Base-by-base conservation (phyloP, 305 asterid genomes). In the Fraxinus platypoda region DNA sequence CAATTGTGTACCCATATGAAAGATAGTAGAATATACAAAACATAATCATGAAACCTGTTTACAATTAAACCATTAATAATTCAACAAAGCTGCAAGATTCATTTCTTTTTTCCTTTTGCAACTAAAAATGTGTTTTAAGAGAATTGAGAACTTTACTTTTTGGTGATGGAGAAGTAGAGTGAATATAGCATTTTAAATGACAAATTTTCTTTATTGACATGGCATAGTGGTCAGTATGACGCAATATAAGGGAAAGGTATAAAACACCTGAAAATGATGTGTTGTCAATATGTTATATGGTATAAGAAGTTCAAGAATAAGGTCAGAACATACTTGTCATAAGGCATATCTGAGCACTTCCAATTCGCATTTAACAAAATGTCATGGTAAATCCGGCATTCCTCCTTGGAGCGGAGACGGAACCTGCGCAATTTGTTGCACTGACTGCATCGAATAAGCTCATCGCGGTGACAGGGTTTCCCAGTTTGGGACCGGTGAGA, bases 331-430 rank as follows among this genome's bases (percentile, higher is more conserved):
- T 87, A 90, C 93, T 86, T 88, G 74, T 84, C 93, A 83, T 77
- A 84, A 35, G 92, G 91, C 91, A 90, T 77, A 90, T 92, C 88
- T 4, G 91, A 86, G 87, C 98, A 93, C 59, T 84, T 93, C 98
- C 98, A 94, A 34, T 83, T 68, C 3, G 19, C 25, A 31, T 88
- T 81, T 25, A 79, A 81, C 84, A 89, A 84, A 79, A 97, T 94
- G 64, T 90, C 86, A 79, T 94, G 98, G 85, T 90, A 93, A 83
- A 68, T 68, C 84, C 81, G 90, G 81, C 95, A 90, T 64, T 92
- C 93, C 78, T 91, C 91, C 83, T 85, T 88, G 75, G 68, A 80
- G 49, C 97, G 95, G 33, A 91, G 88, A 2, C 84, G 86, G 84
- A 94, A 92, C 81, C 97, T 85, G 41, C 97, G 97, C 6, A 85